Base-by-base conservation (phyloP, 352 stramenopile species). In the Globisporangium spiculum region DNA sequence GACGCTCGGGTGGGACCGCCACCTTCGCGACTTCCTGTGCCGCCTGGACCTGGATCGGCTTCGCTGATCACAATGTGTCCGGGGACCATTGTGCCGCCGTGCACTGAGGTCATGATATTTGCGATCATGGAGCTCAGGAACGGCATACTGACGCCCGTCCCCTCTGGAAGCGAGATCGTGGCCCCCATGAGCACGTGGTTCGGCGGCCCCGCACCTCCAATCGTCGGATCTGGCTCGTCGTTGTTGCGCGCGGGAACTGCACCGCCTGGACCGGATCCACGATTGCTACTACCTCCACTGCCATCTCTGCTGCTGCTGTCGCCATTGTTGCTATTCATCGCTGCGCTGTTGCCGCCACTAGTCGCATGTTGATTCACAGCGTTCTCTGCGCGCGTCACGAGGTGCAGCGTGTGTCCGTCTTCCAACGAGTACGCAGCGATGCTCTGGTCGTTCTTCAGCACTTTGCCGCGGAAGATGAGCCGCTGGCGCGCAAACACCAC, bases 381-480 rank as follows among this genome's bases (percentile, higher is more conserved):
- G 16, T 56, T 60, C 24, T 81, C 76, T 4, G 88, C 78, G 27
- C 88, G 82, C 27, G 82, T 83, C 9, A 96, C 88, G 4, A 96
- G 66, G 54, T 96, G 88, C 46, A 96, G 70, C 46, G 89, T 89
- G 64, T 96, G 86, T 16, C 86, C 88, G 57, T 96, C 86, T 68
- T 96, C 86, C 14, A 96, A 62, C 16, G 88, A 68, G 63, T 96
- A 96, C 7, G 83, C 71, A 24, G 83, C 71, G 62, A 96, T 78
- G 55, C 67, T 73, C 72, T 93, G 80, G 68, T 94, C 85, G 60
- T 96, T 93, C 74, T 96, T 96, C 59, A 96, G 84, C 62, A 96
- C 88, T 67, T 90, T 87, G 32, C 88, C 88, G 27, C 87, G 84
- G 61, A 94, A 96, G 67, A 96, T 96, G 56, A 96, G 83, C 48